phyloP scores from a whole-genome alignment of 2,329 filamentous ascomycete species.

The Pseudogymnoascus sp. region DNA sequence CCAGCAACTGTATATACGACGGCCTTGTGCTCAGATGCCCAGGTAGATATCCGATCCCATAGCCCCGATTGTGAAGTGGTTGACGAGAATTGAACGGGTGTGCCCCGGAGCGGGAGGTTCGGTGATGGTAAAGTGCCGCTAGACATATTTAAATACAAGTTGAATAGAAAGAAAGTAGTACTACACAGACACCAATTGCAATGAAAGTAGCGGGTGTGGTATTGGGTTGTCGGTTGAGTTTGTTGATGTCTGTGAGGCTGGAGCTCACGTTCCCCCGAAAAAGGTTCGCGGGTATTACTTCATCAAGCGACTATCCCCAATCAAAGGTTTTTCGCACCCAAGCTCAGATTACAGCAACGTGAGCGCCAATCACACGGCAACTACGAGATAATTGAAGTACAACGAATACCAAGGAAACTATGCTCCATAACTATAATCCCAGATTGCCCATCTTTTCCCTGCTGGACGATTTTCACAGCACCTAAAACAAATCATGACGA shows the following conservation, averaged over 20 bases:
- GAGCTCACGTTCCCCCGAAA: slow-evolving; percentile 8
- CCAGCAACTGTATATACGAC: slow-evolving; percentile 94
- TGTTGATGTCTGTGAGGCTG: slow-evolving; percentile 10
- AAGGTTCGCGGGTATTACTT: slow-evolving; percentile 12
- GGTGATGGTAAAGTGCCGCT: slow-evolving; percentile 4
- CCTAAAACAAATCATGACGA: slow-evolving; percentile 3
- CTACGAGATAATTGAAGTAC: not conserved
- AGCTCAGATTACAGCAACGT: not conserved
- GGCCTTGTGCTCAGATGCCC: slow-evolving; percentile 93
- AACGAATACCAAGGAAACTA: not conserved
- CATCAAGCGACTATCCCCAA: not conserved
- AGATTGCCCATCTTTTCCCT: not conserved
- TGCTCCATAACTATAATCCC: not conserved
- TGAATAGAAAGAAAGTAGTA: slow-evolving; percentile 9
- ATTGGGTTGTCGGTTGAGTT: slow-evolving; percentile 2
- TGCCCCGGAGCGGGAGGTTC: not conserved
- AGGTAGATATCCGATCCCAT: slow-evolving; percentile 84
- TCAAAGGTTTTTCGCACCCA: slow-evolving; percentile 6
- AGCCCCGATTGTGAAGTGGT: slow-evolving; percentile 26
- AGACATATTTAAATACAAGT: slow-evolving; percentile 13
- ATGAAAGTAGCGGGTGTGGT: slow-evolving; percentile 6
- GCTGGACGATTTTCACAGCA: not conserved
- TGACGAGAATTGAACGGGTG: slow-evolving; percentile 21
- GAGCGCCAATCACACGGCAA: not conserved
- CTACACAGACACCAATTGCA: slow-evolving; percentile 5